Percentiles rank a stretch among this genome's conserved stretches.
These are phyloP conservation scores for Aspergillus luchuensis DNA, from an alignment of 2,329 filamentous ascomycete species.

Conservation along the genomic window DNA sequence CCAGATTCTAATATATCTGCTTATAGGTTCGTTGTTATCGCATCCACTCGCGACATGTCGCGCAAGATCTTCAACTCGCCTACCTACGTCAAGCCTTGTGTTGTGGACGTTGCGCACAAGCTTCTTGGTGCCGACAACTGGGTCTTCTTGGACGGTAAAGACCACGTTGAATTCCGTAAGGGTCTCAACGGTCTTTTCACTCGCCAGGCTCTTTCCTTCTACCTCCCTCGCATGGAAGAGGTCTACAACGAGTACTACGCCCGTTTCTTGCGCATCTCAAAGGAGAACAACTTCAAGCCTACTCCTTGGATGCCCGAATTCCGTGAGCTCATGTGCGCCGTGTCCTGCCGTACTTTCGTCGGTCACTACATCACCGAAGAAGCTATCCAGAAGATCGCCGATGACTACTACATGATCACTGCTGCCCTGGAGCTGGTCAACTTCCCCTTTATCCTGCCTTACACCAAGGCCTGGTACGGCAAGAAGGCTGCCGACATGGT, in stretches of 20 bases:
- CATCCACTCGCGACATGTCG: conserved; percentile 89
- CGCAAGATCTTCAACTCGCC: conserved; percentile 97
- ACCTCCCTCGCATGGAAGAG: conserved; percentile 89
- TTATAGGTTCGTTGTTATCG: conserved; percentile 85
- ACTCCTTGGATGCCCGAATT: conserved; percentile 88
- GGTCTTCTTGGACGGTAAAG: conserved; percentile 95
- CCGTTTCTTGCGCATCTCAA: conserved; percentile 73
- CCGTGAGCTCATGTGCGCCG: conserved; percentile 90
- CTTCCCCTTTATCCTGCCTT: conserved; percentile 94
- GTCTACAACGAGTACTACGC: conserved; percentile 87
- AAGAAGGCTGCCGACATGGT: conserved; percentile 96
- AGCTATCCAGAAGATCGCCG: conserved; percentile 87
- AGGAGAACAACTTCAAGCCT: conserved; percentile 70
- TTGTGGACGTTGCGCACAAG: conserved; percentile 92
- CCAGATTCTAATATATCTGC: not conserved
- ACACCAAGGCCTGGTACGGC: conserved; percentile 94
- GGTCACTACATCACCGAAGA: conserved; percentile 92
- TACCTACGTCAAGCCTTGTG: conserved; percentile 87
- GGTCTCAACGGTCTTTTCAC: conserved; percentile 95
- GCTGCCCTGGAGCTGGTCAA: conserved; percentile 96
- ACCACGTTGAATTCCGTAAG: conserved; percentile 95
- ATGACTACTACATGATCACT: conserved; percentile 96
- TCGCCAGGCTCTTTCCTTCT: conserved; percentile 79
- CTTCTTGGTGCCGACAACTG: conserved; percentile 90
- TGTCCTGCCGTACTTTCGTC: conserved; percentile 95